These are phyloP conservation scores for Filosporella fistucella DNA, from an alignment of 495 filamentous ascomycete genomes.

Conservation along the genomic window DNA sequence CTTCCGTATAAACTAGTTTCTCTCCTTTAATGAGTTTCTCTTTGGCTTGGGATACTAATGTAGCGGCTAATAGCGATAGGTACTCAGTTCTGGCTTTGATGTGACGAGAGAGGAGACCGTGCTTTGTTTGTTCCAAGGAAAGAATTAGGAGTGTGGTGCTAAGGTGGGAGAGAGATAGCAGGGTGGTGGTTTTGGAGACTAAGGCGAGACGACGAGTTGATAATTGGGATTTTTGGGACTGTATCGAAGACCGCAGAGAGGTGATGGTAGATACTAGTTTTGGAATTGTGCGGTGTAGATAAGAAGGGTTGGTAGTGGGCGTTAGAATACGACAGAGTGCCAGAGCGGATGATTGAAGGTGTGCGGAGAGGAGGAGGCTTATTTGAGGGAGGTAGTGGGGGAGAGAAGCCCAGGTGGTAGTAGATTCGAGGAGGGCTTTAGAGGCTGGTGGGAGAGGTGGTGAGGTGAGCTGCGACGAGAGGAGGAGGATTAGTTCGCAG, in stretches of 20 bases:
- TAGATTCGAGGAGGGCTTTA: conserved; percentile 8
- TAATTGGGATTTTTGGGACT: conserved; percentile 24
- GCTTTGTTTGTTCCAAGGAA: conserved; percentile 54
- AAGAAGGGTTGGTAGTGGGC: conserved; percentile 47
- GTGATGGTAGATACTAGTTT: conserved; percentile 27
- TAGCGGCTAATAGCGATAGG: conserved; percentile 54
- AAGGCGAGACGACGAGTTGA: conserved; percentile 30
- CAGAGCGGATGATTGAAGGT: conserved; percentile 33
- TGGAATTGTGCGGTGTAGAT: conserved; percentile 43
- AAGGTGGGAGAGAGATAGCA: conserved; percentile 29
- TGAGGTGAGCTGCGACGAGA: conserved; percentile 14
- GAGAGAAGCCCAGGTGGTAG: conserved; percentile 18
- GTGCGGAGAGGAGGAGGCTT: conserved; percentile 31
- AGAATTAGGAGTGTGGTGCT: conserved; percentile 14
- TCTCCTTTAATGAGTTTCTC: conserved; percentile 35
- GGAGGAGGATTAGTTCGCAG: conserved; percentile 22
- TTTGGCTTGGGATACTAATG: conserved; percentile 47
- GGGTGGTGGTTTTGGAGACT: conserved; percentile 24
- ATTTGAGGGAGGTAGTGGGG: conserved; percentile 34
- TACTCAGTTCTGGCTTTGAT: conserved; percentile 50
- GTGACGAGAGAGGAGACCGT: conserved; percentile 55
- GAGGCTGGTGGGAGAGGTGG: neutral
- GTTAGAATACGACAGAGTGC: conserved; percentile 36
- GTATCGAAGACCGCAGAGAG: conserved; percentile 22
- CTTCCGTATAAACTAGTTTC: conserved; percentile 49